Evolutionary conservation across 1,139 yeast species (phyloP), one percentile per base, ranked within the genome.

Genomic region (Geotrichum siamense): DNA sequence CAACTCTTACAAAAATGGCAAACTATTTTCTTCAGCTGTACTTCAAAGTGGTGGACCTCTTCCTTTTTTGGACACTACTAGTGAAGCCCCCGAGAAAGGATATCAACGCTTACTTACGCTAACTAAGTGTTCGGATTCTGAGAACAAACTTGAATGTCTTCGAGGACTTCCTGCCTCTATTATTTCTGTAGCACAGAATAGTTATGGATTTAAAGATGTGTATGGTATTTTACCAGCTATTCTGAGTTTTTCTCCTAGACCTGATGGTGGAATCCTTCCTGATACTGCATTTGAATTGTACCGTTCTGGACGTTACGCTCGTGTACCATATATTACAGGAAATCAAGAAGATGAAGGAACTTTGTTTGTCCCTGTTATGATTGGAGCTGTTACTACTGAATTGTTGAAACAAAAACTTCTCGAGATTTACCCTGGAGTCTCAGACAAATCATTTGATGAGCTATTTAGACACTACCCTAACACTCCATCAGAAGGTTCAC

Each of bases 1-100:
- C 30, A 39, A 44, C 27, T 38, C 36, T 8, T 51, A 50, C 25
- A 51, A 50, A 1, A 57, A 52, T 19, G 51, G 51, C 23, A 47
- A 52, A 3, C 53, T 52, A 41, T 52, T 63, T 43, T 52, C 51
- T 38, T 61, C 60, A 25, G 66, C 61, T 5, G 59, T 63, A 21
- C 49, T 52, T 40, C 43, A 46, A 29, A 28, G 35, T 28, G 48
- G 47, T 8, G 43, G 43, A 8, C 25, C 41, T 2, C 34, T 45
- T 26, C 37, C 38, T 1, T n/a, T 37, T 22, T 22, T 26, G 1
- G 29, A 19, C 2, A 27, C 23, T 10, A 20, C 19, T 17, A 21
- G 35, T 15, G 15, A 30, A 8, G 15, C n/a, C 17, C 41, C 43
- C 12, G 48, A 47, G 29, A 28, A 22, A 1, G 32, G 36, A 5